Evolutionary conservation across 352 stramenopile species (phyloP).

Genomic region (Albugo candida): DNA sequence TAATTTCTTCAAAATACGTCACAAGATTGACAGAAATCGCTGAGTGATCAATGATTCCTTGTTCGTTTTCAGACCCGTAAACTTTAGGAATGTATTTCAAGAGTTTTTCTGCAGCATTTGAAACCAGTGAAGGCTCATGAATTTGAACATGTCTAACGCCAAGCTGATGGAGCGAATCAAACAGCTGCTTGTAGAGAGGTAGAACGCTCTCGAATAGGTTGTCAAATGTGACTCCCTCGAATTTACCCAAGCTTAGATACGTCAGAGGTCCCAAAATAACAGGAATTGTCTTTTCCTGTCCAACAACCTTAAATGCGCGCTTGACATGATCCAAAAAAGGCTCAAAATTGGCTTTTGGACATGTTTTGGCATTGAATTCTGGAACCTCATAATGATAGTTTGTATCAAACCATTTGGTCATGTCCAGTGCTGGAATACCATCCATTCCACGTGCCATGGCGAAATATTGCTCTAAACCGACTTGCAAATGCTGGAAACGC

Average conservation of each 20-base stretch:
- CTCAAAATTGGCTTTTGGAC: constrained; percentile 61
- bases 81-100: constrained; percentile 33
- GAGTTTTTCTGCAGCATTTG: constrained; percentile 23
- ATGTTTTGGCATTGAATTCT: constrained; percentile 60
- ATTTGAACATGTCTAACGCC: constrained; percentile 79
- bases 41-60: constrained; percentile 37
- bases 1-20: constrained; percentile 83
- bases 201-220: constrained; percentile 50
- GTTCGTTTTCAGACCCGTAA: constrained; percentile 35
- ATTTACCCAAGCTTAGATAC: constrained; percentile 67
- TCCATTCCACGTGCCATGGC: constrained; percentile 81
- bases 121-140: constrained; percentile 81
- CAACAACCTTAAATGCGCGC: constrained; percentile 61
- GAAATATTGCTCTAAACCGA: constrained; percentile 67
- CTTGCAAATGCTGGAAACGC: constrained; percentile 45
- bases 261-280: constrained; percentile 71
- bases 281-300: constrained; percentile 60
- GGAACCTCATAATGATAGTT: constrained; percentile 93
- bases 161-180: constrained; percentile 45
- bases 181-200: constrained; percentile 59
- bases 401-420: constrained; percentile 90
- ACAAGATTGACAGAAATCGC: constrained; percentile 50
- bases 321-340: constrained; percentile 50
- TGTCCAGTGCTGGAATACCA: constrained; percentile 79
- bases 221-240: constrained; percentile 39